These are phyloP conservation scores for Eimeria sp. DNA, from an alignment of 169 alveolate species.

Conservation along the genomic window DNA sequence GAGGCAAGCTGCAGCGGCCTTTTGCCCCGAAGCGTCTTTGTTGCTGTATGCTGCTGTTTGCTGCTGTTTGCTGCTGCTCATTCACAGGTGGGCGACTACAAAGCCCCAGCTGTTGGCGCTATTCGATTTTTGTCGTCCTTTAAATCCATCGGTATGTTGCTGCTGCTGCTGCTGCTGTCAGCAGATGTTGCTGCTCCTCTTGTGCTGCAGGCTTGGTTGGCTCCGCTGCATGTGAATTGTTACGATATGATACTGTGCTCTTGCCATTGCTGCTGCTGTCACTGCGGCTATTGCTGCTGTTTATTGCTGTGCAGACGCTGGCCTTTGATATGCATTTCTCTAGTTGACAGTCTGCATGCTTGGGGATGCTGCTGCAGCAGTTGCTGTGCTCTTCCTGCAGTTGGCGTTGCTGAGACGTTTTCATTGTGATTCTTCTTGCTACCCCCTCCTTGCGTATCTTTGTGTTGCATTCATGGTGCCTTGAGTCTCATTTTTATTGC, in stretches of 20 bases:
- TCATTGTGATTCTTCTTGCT: too few species aligned
- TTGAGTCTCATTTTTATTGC: neutral
- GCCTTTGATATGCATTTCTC: too few species aligned
- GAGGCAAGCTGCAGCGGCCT: neutral
- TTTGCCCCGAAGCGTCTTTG: neutral
- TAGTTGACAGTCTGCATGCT: neutral
- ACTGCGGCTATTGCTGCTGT: neutral
- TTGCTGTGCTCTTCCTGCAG: neutral
- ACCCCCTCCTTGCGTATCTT: too few species aligned
- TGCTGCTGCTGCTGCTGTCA: conserved; percentile 4
- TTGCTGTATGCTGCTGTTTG: neutral
- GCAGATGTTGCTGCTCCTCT: neutral
- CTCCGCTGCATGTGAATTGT: too few species aligned
- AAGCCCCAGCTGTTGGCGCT: conserved; percentile 72
- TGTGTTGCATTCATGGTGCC: too few species aligned
- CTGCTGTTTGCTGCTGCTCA: conserved; percentile 26
- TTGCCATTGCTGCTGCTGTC: neutral
- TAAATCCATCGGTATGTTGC: conserved; percentile 51
- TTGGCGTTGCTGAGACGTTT: too few species aligned
- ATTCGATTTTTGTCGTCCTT: conserved; percentile 36
- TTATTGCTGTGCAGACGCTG: too few species aligned
- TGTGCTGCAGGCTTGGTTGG: too few species aligned
- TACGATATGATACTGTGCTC: too few species aligned
- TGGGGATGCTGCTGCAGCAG: conserved; percentile 15
- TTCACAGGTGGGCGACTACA: conserved; percentile 72